Percentiles rank a stretch among this genome's conserved stretches.
phyloP scores from a whole-genome alignment of 192 early-diverging fungal species.

The Jimgerdemannia lactiflua region DNA sequence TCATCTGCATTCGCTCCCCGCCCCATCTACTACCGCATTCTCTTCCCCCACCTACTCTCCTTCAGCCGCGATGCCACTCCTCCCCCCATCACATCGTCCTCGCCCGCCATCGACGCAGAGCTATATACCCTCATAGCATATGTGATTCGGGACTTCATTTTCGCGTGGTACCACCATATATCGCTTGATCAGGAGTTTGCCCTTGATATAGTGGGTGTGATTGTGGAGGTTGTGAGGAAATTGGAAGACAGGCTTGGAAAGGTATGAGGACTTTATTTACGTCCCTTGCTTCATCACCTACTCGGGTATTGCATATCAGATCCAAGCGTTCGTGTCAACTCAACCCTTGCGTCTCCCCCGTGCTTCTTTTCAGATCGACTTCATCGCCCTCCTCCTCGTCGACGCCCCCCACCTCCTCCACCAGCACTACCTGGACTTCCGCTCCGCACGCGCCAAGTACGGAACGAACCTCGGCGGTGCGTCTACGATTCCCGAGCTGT shows the following conservation, averaged over 20 bases:
- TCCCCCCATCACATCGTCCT: slow-evolving; percentile 28
- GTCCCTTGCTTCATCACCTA: neutral
- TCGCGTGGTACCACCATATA: slow-evolving; percentile 45
- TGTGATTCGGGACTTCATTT: slow-evolving; percentile 47
- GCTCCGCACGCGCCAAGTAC: slow-evolving; percentile 35
- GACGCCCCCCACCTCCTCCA: slow-evolving; percentile 42
- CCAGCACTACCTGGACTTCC: slow-evolving; percentile 43
- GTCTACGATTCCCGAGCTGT: slow-evolving; percentile 28
- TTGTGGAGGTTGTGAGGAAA: slow-evolving; percentile 31
- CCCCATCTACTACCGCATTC: slow-evolving; percentile 29
- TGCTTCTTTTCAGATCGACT: slow-evolving; percentile 36
- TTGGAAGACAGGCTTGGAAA: slow-evolving; percentile 35
- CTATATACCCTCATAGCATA: slow-evolving; percentile 48
- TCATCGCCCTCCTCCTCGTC: slow-evolving; percentile 40
- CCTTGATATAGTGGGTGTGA: slow-evolving; percentile 29
- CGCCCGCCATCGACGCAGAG: slow-evolving; percentile 49
- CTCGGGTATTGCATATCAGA: no score
- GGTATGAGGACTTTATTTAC: slow-evolving; percentile 21
- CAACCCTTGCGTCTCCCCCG: no score
- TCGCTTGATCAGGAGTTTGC: slow-evolving; percentile 42
- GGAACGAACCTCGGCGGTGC: slow-evolving; percentile 38
- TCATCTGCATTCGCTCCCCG: neutral
- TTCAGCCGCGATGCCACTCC: slow-evolving; percentile 22
- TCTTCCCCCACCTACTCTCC: slow-evolving; percentile 28
- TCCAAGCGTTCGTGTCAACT: neutral